phyloP scores from a whole-genome alignment of 768 basidiomycete genomes.

The Xerocomellus intermedius region DNA sequence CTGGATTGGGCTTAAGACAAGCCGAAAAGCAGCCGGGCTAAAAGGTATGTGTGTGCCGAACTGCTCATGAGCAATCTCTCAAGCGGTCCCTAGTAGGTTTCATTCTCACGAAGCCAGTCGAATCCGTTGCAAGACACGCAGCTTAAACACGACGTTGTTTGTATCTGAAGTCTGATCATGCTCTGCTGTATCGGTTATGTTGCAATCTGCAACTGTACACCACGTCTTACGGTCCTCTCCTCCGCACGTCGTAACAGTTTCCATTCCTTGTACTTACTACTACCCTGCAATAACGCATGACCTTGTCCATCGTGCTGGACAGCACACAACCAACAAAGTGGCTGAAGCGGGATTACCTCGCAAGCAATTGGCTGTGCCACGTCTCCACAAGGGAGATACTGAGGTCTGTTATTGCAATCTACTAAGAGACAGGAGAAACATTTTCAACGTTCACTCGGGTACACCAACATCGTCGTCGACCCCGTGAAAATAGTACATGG shows the following conservation, averaged over 20 bases:
- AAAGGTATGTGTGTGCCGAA: slow-evolving; percentile 43
- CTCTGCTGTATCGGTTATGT: slow-evolving; percentile 1
- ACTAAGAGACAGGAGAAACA: neutral
- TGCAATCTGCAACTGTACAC: neutral
- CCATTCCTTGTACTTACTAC: slow-evolving; percentile 6
- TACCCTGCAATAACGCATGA: slow-evolving; percentile 1
- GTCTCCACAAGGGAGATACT: no score
- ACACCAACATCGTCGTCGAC: no score
- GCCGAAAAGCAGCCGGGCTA: slow-evolving; percentile 72
- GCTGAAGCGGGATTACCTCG: no score
- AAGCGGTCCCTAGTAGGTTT: slow-evolving; percentile 43
- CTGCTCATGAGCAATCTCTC: neutral
- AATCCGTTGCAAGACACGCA: slow-evolving; percentile 52
- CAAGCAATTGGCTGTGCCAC: no score
- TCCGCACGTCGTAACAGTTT: slow-evolving; percentile 5
- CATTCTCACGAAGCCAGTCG: slow-evolving; percentile 54
- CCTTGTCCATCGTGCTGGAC: neutral
- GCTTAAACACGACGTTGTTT: slow-evolving; percentile 1
- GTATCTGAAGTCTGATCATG: neutral
- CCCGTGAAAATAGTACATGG: no score
- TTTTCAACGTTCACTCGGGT: no score
- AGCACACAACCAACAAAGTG: neutral
- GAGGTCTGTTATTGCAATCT: no score
- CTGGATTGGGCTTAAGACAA: slow-evolving; percentile 72
- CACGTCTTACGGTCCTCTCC: neutral